Conservation (phyloP, 2,329 filamentous ascomycete species). For the Fusarium ambrosium region DNA sequence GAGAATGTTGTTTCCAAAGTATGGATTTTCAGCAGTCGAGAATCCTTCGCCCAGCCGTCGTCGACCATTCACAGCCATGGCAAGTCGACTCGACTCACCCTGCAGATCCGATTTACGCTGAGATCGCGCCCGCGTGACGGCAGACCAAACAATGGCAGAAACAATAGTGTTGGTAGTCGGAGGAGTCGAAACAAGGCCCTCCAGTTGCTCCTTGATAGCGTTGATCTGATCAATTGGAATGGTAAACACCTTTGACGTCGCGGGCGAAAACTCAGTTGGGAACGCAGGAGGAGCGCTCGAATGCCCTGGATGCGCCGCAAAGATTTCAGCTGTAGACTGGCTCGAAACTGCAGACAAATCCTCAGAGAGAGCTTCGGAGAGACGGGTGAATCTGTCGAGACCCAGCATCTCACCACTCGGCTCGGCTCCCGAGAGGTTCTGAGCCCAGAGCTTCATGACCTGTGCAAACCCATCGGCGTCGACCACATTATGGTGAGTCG, state of each 20-base stretch:
- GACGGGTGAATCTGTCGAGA: neutral
- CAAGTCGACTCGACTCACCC: constrained; percentile 2
- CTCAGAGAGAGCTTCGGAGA: neutral
- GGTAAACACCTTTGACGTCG: constrained; percentile 15
- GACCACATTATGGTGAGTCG: constrained; percentile 17
- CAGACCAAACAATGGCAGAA: constrained; percentile 15
- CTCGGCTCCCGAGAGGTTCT: neutral
- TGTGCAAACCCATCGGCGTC: constrained; percentile 13
- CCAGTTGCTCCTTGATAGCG: neutral
- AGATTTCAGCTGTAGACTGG: neutral
- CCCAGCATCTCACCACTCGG: neutral
- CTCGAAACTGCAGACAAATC: neutral
- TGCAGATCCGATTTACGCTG: neutral
- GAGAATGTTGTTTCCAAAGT: constrained; percentile 16
- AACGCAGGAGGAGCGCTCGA: neutral
- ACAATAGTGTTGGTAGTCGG: constrained; percentile 15
- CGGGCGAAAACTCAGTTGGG: constrained; percentile 9
- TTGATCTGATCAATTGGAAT: constrained; percentile 8
- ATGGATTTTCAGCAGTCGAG: constrained; percentile 1
- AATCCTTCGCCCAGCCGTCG: neutral
- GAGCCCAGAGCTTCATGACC: constrained; percentile 8
- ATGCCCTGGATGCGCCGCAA: constrained; percentile 16
- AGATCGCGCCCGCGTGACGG: constrained; percentile 8
- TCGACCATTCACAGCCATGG: constrained; percentile 19
- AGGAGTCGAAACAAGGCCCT: neutral